phyloP scores from a whole-genome alignment of 2,329 filamentous ascomycete genomes.

The Aspergillus felis region DNA sequence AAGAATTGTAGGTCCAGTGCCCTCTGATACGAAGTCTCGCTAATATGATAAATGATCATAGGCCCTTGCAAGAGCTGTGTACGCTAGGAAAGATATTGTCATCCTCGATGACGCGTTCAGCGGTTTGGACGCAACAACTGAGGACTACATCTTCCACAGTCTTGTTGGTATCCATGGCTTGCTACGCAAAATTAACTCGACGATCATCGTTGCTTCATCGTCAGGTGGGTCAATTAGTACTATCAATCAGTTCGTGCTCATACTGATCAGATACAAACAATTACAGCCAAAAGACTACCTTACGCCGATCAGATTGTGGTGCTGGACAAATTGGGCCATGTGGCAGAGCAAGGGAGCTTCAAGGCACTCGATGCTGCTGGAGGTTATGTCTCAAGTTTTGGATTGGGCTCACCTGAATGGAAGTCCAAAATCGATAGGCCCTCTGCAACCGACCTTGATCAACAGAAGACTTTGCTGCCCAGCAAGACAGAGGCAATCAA shows the following conservation, averaged over 20 bases:
- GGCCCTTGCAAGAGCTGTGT: constrained; percentile 52
- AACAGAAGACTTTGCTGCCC: constrained; percentile 1
- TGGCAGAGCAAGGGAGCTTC: constrained; percentile 42
- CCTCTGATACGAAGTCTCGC: neutral
- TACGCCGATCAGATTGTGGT: constrained; percentile 43
- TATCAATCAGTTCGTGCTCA: neutral
- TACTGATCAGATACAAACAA: neutral
- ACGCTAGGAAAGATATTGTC: constrained; percentile 46
- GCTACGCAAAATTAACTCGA: constrained; percentile 38
- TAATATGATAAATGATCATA: constrained; percentile 5
- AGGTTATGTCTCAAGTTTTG: constrained; percentile 42
- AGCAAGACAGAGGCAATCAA: constrained; percentile 18
- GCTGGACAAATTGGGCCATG: constrained; percentile 34
- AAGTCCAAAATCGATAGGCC: constrained; percentile 18
- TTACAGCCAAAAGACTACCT: constrained; percentile 36
- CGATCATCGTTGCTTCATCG: constrained; percentile 39
- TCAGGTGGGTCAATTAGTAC: constrained; percentile 20
- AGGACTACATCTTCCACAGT: constrained; percentile 46
- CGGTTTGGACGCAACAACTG: constrained; percentile 48
- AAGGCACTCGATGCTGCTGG: constrained; percentile 30
- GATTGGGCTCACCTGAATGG: constrained; percentile 31
- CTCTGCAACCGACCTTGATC: constrained; percentile 9
- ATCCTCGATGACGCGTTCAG: constrained; percentile 52
- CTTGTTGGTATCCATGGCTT: constrained; percentile 47
- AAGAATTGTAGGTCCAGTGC: constrained; percentile 37